These are phyloP conservation scores for Cerrena zonata DNA, from an alignment of 1,284 basidiomycete genomes.

Conservation along the genomic window DNA sequence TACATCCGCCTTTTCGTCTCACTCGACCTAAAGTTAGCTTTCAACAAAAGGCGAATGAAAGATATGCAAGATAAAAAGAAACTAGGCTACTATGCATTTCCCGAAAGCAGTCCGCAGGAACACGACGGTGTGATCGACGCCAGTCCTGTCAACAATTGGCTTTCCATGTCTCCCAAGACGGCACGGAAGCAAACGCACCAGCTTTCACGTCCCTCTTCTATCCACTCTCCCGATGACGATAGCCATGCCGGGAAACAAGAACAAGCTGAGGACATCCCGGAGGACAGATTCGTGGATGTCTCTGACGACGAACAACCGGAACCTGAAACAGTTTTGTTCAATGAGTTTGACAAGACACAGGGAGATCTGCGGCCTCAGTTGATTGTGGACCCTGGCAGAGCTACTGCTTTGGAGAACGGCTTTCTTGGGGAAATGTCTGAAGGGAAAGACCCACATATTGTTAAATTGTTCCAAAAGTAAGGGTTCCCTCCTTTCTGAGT, in stretches of 20 bases:
- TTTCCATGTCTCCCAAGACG: constrained; percentile 47
- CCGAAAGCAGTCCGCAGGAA: too few relatives aligned
- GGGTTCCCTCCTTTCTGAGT: constrained; percentile 21
- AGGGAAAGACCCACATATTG: constrained; percentile 61
- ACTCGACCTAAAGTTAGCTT: constrained; percentile 55
- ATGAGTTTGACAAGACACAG: constrained; percentile 12
- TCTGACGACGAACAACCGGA: constrained; percentile 9
- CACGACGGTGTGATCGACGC: constrained; percentile 14
- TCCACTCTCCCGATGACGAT: constrained; percentile 3
- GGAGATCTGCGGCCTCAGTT: constrained; percentile 55
- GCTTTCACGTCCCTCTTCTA: constrained; percentile 29
- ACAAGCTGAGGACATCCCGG: constrained; percentile 32
- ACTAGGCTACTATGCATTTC: too few relatives aligned
- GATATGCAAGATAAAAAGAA: constrained; percentile 11
- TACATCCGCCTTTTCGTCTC: constrained; percentile 81
- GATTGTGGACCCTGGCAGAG: constrained; percentile 77
- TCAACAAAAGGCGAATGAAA: constrained; percentile 26
- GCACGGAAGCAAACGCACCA: constrained; percentile 40
- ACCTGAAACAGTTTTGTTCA: background rate
- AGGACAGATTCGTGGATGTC: constrained; percentile 27
- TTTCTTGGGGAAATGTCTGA: constrained; percentile 83
- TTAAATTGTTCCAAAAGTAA: constrained; percentile 63
- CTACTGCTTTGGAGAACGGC: constrained; percentile 66
- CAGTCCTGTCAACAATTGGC: constrained; percentile 26
- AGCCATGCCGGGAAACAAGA: constrained; percentile 18